Evolutionary conservation across 2,329 filamentous ascomycete genomes (phyloP).

Genomic region (Arthrocladium fulminans): DNA sequence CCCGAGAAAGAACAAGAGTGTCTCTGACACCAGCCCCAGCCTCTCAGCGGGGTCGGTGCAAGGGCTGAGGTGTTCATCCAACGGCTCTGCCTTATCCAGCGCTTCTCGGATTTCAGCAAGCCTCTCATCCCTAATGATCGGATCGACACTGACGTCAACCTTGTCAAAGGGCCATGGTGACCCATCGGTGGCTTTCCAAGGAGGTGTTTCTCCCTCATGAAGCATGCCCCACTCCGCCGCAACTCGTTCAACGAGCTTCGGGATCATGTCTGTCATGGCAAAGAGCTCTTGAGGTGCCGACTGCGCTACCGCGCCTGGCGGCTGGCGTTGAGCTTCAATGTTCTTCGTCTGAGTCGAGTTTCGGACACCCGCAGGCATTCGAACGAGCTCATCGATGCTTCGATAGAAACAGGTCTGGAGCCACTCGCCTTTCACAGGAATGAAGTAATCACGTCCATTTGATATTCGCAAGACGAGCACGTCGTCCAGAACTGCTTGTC

Average conservation of each 20-base stretch:
- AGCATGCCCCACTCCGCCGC: slow-evolving; percentile 57
- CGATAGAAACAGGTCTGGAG: slow-evolving; percentile 72
- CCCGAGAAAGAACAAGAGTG: slow-evolving; percentile 63
- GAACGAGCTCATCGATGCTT: slow-evolving; percentile 79
- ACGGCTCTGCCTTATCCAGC: slow-evolving; percentile 59
- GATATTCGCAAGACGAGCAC: slow-evolving; percentile 77
- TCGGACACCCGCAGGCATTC: slow-evolving; percentile 67
- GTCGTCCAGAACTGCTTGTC: slow-evolving; percentile 61
- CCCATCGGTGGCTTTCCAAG: slow-evolving; percentile 44
- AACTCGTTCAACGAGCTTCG: slow-evolving; percentile 49
- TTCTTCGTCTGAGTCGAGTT: slow-evolving; percentile 39
- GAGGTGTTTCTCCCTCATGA: slow-evolving; percentile 35
- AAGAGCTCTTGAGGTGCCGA: slow-evolving; percentile 86
- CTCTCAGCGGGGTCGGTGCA: slow-evolving; percentile 57
- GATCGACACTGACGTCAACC: slow-evolving; percentile 20
- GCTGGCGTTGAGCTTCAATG: slow-evolving; percentile 26
- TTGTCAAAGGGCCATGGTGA: slow-evolving; percentile 52
- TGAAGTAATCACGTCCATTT: slow-evolving; percentile 82
- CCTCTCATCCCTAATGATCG: slow-evolving; percentile 35
- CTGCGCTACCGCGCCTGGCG: slow-evolving; percentile 33
- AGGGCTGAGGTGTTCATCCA: slow-evolving; percentile 53
- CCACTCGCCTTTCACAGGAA: slow-evolving; percentile 72
- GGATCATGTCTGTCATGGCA: slow-evolving; percentile 73
- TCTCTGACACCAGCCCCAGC: slow-evolving; percentile 65
- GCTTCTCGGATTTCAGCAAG: slow-evolving; percentile 49